Percentiles rank a stretch among this genome's conserved stretches.
Evolutionary conservation across 805 yeast species (phyloP).

Genomic region (Hanseniaspora taiwanica): DNA sequence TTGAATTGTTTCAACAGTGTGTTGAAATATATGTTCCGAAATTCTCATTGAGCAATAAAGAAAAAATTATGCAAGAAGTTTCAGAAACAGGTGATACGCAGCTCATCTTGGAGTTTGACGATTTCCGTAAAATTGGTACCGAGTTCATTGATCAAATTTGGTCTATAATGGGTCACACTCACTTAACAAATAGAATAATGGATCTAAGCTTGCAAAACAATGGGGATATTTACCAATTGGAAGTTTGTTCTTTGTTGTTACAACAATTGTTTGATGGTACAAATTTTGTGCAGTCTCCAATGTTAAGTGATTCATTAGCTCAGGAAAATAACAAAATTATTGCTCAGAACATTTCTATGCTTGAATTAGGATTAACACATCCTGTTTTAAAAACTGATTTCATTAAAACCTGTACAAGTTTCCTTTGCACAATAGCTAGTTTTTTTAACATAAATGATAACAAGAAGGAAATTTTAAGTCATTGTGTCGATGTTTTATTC

Average conservation of each 20-base stretch:
- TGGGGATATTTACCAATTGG: slow-evolving; percentile 18
- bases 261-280: slow-evolving; percentile 17
- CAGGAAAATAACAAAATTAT: slow-evolving; percentile 8
- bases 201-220: slow-evolving; percentile 12
- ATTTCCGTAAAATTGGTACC: slow-evolving; percentile 59
- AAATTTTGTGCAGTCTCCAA: slow-evolving; percentile 17
- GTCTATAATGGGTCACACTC: slow-evolving; percentile 42
- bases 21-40: slow-evolving; percentile 59
- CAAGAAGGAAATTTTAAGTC: slow-evolving; percentile 13
- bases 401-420: slow-evolving; percentile 17
- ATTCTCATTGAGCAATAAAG: slow-evolving; percentile 32
- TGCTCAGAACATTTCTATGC: slow-evolving; percentile 8
- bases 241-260: slow-evolving; percentile 20
- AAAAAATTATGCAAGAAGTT: slow-evolving; percentile 22
- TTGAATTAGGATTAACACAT: slow-evolving; percentile 9
- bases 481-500: slow-evolving; percentile 17
- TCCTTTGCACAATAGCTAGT: slow-evolving; percentile 19
- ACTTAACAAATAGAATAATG: slow-evolving; percentile 18
- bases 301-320: slow-evolving; percentile 18
- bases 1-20: slow-evolving; percentile 34
- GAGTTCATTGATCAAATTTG: slow-evolving; percentile 67
- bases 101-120: slow-evolving; percentile 37
- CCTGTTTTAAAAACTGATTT: slow-evolving; percentile 10
- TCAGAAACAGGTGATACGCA: slow-evolving; percentile 12
- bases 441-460: slow-evolving; percentile 11